Evolutionary conservation across 495 filamentous ascomycete species (phyloP), one percentile per base, ranked within the genome.

Genomic region (Penicillium fimorum): DNA sequence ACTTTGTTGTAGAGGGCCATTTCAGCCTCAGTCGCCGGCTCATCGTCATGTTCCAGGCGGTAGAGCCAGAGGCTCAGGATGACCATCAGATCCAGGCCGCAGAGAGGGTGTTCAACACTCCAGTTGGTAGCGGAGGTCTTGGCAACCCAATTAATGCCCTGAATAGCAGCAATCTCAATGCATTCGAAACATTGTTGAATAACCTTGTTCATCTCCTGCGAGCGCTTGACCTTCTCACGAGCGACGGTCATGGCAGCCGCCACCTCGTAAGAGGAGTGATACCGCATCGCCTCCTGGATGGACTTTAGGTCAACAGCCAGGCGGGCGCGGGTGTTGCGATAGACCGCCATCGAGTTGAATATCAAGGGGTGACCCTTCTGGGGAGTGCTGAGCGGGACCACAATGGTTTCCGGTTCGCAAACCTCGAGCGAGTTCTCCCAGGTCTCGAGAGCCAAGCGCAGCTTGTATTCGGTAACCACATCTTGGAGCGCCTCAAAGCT

Each of bases 301-400:
- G 85, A 86, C 78, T 96, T 95, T 54, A 98, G 80, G 64, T 98
- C 95, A 50, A 98, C 94, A 72, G 96, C 89, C 45, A 98, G 80
- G 55, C 95, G 89, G 38, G 90, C 89, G 35, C 91, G 88, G 25
- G 94, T 93, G 70, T 96, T 96, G 62, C 94, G 89, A 74, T 91
- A 97, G 76, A 97, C 88, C 18, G 95, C 95, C 88, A 95, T 91
- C 60, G 95, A 94, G 72, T 98, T 98, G 84, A 98, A 98, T 68
- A 98, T 92, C 47, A 98, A 76, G 11, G 94, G 94, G 68, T 98
- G 94, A n/a, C 93, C 91, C 72, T 96, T 96, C 70, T 97, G 92
- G 41, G 94, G 94, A 12, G 93, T 92, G 67, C 89, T 95, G 55
- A 97, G 84, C 40, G 91, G 90, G 40, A 97, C 91, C 8, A 91